Evolutionary conservation across 2,329 filamentous ascomycete genomes (phyloP).

Genomic region (Metarhizium humberi): DNA sequence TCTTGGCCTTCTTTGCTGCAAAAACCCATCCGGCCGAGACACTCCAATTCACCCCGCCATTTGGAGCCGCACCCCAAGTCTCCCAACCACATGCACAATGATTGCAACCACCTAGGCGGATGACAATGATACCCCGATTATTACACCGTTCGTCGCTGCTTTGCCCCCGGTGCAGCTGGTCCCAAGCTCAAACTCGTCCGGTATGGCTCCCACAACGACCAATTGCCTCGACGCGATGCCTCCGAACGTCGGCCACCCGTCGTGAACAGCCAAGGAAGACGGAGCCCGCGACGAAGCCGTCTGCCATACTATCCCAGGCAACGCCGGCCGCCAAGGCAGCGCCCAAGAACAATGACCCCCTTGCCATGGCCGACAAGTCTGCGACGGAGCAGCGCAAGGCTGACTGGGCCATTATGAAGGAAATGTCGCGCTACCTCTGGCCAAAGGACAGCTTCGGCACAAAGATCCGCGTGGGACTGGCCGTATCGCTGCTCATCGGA

Average conservation of each 20-base stretch:
- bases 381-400: constrained; percentile 88
- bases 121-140: constrained; percentile 28
- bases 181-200: constrained; percentile 15
- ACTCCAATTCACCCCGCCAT: background rate
- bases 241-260: constrained; percentile 23
- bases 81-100: background rate
- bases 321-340: constrained; percentile 8
- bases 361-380: constrained; percentile 32
- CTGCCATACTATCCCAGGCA: constrained; percentile 3
- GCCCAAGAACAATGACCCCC: constrained; percentile 19
- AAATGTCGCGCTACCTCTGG: constrained; percentile 96
- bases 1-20: background rate
- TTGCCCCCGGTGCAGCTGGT: constrained; percentile 20
- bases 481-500: constrained; percentile 74
- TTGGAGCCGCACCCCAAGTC: background rate
- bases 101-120: background rate
- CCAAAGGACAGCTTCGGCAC: constrained; percentile 69
- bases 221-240: constrained; percentile 14
- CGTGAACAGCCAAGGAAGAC: constrained; percentile 16
- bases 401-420: constrained; percentile 97
- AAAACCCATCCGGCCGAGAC: background rate
- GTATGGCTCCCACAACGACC: constrained; percentile 19
- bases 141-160: constrained; percentile 22
- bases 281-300: background rate
- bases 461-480: constrained; percentile 74